phyloP scores from a whole-genome alignment of 169 alveolate species.

The Amoebophrya sp. region DNA sequence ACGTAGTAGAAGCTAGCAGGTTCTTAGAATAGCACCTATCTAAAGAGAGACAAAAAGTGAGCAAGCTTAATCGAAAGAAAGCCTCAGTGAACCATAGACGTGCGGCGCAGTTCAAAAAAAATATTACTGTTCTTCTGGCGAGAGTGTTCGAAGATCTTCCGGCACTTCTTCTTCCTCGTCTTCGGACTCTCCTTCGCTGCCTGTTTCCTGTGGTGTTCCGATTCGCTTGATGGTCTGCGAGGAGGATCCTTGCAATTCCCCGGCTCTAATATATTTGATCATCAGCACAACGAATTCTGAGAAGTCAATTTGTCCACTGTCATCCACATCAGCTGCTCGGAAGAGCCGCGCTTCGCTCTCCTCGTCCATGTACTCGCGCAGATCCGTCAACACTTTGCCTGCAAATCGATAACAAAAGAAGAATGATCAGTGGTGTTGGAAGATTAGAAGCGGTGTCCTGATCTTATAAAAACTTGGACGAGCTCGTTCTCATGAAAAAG shows the following conservation, averaged over 20 bases:
- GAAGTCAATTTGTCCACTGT: constrained; percentile 27
- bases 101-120: too few relatives aligned
- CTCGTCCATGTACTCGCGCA: background rate
- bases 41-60: too few relatives aligned
- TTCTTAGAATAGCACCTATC: too few relatives aligned
- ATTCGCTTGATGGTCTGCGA: background rate
- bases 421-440: too few relatives aligned
- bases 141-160: constrained; percentile 12
- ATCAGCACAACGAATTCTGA: constrained; percentile 28
- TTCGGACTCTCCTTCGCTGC: background rate
- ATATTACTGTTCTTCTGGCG: constrained; percentile 34
- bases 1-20: too few relatives aligned
- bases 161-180: constrained; percentile 34
- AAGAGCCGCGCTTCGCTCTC: background rate
- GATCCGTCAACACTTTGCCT: background rate
- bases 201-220: background rate
- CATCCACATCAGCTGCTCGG: background rate
- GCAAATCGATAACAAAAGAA: too few relatives aligned
- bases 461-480: too few relatives aligned
- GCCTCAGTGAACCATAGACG: too few relatives aligned
- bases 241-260: too few relatives aligned
- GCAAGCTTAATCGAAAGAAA: too few relatives aligned
- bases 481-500: too few relatives aligned
- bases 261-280: background rate
- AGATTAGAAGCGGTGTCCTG: too few relatives aligned